Evolutionary conservation across 306 rosid species (phyloP), one percentile per base, ranked within the genome.

Genomic region (Fagus crenata): DNA sequence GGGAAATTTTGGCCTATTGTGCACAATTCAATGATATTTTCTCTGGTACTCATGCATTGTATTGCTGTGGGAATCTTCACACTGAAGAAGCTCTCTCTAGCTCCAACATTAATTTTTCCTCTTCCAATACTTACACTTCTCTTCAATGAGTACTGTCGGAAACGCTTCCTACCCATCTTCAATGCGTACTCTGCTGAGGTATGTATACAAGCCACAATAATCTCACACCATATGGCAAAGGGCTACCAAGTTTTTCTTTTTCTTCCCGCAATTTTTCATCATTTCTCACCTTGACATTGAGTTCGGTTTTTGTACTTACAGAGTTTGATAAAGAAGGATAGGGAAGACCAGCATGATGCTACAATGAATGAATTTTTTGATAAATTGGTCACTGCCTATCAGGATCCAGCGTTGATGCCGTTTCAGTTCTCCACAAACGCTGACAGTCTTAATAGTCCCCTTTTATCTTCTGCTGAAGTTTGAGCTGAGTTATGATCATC

Each of bases 41-140:
- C 97, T 75, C 89, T 95, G 60, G 85, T 92, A 35, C 97, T 95
- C 84, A 92, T 90, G 99, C 99, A 92, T 55, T 85, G 88, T 58
- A 92, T 95, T 82, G 99, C 99, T 4, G 87, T 86, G 81, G 99
- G 99, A 90, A 85, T 92, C 71, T 95, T 95, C 81, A 84, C 99
- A 22, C 63, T 86, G 80, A 95, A 95, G 86, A 86, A 79, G 64
- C 86, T 88, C 75, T 51, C 93, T 58, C 41, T 73, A 11, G 75
- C 84, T 72, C 71, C 98, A 51, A 73, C 82, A 64, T 75, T 86
- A 75, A 69, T 56, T 6, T 32, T 92, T 72, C 99, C 99, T 73
- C 91, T 95, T 67, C 97, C 99, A 3, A 12, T 89, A 74, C 87
- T 92, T 67, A 95, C 97, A 0, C 99, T 95, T 77, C 89, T 95